Conservation (phyloP, 768 basidiomycete species). For the Agaricus bisporus region DNA sequence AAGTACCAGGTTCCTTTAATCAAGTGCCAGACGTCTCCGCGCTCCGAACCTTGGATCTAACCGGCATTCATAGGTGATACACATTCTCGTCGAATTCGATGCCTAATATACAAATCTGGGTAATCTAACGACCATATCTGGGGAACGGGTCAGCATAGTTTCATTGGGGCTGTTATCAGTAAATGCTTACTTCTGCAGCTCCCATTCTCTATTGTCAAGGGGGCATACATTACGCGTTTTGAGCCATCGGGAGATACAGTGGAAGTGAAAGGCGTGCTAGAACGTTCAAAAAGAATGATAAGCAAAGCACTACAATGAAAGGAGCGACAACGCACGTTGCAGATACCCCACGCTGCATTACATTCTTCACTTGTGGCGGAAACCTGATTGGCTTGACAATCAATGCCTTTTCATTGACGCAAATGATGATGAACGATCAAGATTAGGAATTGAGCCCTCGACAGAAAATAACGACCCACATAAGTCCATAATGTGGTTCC, state of each 20-base stretch:
- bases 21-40: too few relatives aligned
- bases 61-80: too few relatives aligned
- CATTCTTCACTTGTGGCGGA: constrained; percentile 96
- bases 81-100: too few relatives aligned
- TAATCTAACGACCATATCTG: constrained; percentile 36
- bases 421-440: neutral
- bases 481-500: constrained; percentile 99
- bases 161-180: neutral
- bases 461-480: constrained; percentile 49
- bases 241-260: constrained; percentile 98
- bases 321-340: constrained; percentile 61
- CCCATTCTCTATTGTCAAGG: constrained; percentile 94
- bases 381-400: constrained; percentile 98
- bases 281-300: neutral
- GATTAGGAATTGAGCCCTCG: neutral
- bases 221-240: constrained; percentile 97
- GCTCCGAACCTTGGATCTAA: too few relatives aligned
- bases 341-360: constrained; percentile 98
- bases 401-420: constrained; percentile 67
- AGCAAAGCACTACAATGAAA: neutral
- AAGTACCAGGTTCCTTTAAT: too few relatives aligned
- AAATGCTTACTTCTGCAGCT: constrained; percentile 80
- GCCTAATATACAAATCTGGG: neutral
- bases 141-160: neutral
- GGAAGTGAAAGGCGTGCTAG: constrained; percentile 99